A percentile compares a stretch with the other conserved stretches of the same genome.
Evolutionary conservation across 2,329 filamentous ascomycete genomes (phyloP).

Genomic region (Fusarium verrucosum): DNA sequence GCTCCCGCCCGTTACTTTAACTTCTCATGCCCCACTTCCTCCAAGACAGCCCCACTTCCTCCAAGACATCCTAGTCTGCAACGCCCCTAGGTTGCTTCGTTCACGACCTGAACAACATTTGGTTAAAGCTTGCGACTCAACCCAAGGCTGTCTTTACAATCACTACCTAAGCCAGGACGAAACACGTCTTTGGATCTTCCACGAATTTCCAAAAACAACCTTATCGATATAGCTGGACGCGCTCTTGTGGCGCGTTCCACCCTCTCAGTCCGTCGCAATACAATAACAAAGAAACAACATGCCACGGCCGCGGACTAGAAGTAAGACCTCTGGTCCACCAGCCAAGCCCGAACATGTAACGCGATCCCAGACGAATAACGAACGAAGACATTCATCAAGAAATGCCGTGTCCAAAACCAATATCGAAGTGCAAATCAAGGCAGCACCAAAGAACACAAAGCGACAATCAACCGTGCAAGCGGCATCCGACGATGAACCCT

Average conservation of each 20-base stretch:
- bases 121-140: background rate
- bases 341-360: background rate
- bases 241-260: background rate
- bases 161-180: background rate
- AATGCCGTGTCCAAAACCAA: background rate
- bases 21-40: slow-evolving; percentile 24
- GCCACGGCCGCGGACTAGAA: slow-evolving; percentile 18
- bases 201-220: background rate
- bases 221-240: background rate
- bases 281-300: slow-evolving; percentile 19
- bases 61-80: background rate
- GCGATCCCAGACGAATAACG: background rate
- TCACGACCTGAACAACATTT: background rate
- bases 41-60: no score
- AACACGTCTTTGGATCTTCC: rapidly evolving
- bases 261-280: background rate
- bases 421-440: slow-evolving; percentile 1
- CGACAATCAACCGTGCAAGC: background rate
- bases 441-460: background rate
- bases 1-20: slow-evolving; percentile 8
- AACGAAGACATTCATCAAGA: slow-evolving; percentile 3
- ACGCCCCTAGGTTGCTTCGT: background rate
- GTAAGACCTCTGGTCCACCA: slow-evolving; percentile 2
- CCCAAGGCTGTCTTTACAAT: background rate
- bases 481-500: background rate